These are phyloP conservation scores for Fragilaria radians DNA, from an alignment of 108 stramenopile genomes.

Conservation along the genomic window DNA sequence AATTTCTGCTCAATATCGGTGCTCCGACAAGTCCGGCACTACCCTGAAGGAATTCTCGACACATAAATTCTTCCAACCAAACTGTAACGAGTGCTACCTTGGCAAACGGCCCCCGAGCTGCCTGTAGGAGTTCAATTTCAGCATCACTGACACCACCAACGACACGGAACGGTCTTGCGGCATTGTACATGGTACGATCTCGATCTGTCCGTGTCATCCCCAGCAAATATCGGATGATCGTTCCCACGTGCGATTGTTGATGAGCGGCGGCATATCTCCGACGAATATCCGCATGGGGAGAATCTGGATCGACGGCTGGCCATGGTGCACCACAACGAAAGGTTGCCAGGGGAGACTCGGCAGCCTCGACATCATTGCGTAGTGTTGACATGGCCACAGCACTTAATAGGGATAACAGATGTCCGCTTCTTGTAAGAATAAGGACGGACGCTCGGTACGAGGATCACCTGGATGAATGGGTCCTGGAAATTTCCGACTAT, in stretches of 20 bases:
- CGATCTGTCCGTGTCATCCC: conserved; percentile 39
- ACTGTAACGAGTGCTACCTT: conserved; percentile 54
- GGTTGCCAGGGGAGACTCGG: conserved; percentile 47
- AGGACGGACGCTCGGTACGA: conserved; percentile 16
- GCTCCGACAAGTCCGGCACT: conserved; percentile 45
- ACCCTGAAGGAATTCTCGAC: conserved; percentile 57
- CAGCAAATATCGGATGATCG: conserved; percentile 27
- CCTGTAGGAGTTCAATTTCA: conserved; percentile 48
- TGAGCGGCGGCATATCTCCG: conserved; percentile 3
- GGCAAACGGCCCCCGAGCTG: conserved; percentile 61
- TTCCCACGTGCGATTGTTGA: conserved; percentile 1
- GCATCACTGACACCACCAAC: conserved; percentile 63
- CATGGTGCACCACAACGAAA: conserved; percentile 53
- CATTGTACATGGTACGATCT: conserved; percentile 54
- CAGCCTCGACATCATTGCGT: conserved; percentile 61
- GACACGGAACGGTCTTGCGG: conserved; percentile 60
- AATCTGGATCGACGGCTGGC: conserved; percentile 58
- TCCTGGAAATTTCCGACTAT: not conserved
- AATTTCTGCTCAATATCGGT: conserved; percentile 55
- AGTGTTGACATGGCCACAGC: conserved; percentile 64
- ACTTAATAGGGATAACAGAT: conserved; percentile 49
- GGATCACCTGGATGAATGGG: conserved; percentile 1
- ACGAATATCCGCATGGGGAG: conserved; percentile 25
- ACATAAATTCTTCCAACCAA: conserved; percentile 71
- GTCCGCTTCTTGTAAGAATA: conserved; percentile 65